A percentile compares a stretch with the other conserved stretches of the same genome.
These are phyloP conservation scores for Ophioceras dolichostomum DNA, from an alignment of 2,329 filamentous ascomycete genomes.

Conservation along the genomic window DNA sequence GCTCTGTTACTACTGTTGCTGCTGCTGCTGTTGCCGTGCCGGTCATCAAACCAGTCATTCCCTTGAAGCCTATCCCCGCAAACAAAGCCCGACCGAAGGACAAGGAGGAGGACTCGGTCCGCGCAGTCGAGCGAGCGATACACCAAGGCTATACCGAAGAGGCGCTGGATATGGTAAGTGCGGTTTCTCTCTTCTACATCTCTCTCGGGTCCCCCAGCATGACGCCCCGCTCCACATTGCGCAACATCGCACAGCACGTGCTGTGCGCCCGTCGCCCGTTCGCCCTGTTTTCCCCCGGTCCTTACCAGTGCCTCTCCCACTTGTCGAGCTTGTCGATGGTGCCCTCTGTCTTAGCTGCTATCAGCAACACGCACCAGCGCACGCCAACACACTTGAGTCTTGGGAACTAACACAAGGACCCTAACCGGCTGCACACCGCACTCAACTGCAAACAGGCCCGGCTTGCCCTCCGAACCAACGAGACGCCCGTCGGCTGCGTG, in stretches of 20 bases:
- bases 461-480: slow-evolving; percentile 70
- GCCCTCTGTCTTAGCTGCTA: too few relatives aligned
- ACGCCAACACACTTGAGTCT: too few relatives aligned
- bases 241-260: neutral
- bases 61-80: neutral
- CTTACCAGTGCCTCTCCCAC: too few relatives aligned
- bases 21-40: too few relatives aligned
- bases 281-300: neutral
- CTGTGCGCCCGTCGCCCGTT: neutral
- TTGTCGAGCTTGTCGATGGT: too few relatives aligned
- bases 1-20: too few relatives aligned
- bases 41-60: neutral
- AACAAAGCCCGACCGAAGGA: slow-evolving; percentile 10
- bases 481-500: slow-evolving; percentile 94
- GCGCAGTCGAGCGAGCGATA: slow-evolving; percentile 22
- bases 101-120: slow-evolving; percentile 15
- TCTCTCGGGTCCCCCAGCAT: neutral
- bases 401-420: too few relatives aligned
- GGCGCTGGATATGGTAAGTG: slow-evolving; percentile 69
- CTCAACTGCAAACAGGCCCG: too few relatives aligned
- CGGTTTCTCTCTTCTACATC: slow-evolving; percentile 1
- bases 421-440: too few relatives aligned
- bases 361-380: too few relatives aligned
- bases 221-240: neutral
- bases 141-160: slow-evolving; percentile 65